A percentile compares a stretch with the other conserved stretches of the same genome.
Conservation (phyloP, 2,329 filamentous ascomycete species). For the Cercospora citrullina region DNA sequence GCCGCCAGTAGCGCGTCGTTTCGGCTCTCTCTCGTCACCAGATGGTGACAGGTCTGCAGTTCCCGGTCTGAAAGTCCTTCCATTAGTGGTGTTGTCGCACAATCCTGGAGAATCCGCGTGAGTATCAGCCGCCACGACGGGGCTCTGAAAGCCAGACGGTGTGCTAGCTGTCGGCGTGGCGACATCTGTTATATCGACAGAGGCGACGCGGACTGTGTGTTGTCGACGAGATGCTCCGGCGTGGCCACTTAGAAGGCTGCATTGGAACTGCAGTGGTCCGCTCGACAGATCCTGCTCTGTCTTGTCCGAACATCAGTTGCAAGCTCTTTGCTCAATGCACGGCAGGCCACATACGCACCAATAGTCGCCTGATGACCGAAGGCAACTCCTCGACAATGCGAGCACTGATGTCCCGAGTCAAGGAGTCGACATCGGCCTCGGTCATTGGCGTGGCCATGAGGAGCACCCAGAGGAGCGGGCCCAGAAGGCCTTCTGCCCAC, state of each 20-base stretch:
- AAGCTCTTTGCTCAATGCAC: neutral
- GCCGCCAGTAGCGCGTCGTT: slow-evolving; percentile 38
- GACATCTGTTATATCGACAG: slow-evolving; percentile 23
- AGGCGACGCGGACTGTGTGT: slow-evolving; percentile 21
- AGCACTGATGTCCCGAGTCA: slow-evolving; percentile 25
- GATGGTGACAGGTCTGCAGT: slow-evolving; percentile 1
- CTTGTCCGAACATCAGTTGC: neutral
- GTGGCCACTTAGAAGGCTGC: slow-evolving; percentile 21
- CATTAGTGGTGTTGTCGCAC: neutral
- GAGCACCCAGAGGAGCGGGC: neutral
- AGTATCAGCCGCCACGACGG: slow-evolving; percentile 6
- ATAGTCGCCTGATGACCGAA: slow-evolving; percentile 19
- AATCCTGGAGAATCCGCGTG: neutral
- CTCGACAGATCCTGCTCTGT: slow-evolving; percentile 15
- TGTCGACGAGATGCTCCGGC: slow-evolving; percentile 8
- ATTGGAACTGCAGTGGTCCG: slow-evolving; percentile 27
- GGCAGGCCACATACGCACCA: slow-evolving; percentile 1
- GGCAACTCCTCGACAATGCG: slow-evolving; percentile 25
- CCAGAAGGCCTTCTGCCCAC: neutral
- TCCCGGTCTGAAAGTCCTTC: slow-evolving; percentile 17
- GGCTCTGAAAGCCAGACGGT: slow-evolving; percentile 6
- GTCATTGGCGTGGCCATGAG: slow-evolving; percentile 2
- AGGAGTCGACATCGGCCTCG: slow-evolving; percentile 19
- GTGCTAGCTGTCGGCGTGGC: slow-evolving; percentile 12
- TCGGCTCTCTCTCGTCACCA: slow-evolving; percentile 44